Evolutionary conservation across 352 stramenopile species (phyloP), one percentile per base, ranked within the genome.

Genomic region (Globisporangium cederbergense): DNA sequence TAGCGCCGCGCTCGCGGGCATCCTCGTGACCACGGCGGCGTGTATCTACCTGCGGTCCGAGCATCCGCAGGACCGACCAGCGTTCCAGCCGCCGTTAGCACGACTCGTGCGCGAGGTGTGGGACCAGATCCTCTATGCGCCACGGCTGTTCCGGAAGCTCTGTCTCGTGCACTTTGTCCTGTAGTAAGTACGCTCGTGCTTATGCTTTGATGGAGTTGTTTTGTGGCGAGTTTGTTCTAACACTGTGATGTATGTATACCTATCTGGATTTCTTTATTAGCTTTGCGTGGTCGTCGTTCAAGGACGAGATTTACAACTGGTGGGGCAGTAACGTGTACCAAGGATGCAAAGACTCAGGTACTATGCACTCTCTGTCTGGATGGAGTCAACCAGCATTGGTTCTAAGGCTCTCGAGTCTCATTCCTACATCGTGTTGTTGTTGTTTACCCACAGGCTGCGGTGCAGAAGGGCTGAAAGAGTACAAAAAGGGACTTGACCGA

Each of bases 221-320:
- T 28, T 5, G 18, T 25, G 34, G 28, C 32, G 22, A 46, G 1
- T 22, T 30, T 50, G 1, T 20, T 38, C 34, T 40, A 13, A 55
- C 50, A 58, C 3, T 55, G 6, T 6, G n/a, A 6, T n/a, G 4
- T 8, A 36, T 25, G 4, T 38, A 40, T 11, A 47, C 4, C 14
- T 28, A 4, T 25, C 10, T 65, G 20, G 1, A 49, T 50, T 20
- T 55, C 30, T 3, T 16, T 6, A 22, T 43, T 46, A 89, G 79
- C 65, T 91, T 89, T 45, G 82, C 81, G 10, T 93, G 81, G 81
- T 77, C 74, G 20, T 74, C 80, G n/a, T 93, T 93, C 32, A 81
- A 81, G 47, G 79, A 89, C 60, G 79, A 89, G 62, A 79, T 81
- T 45, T 93, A 84, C 64, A 75, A 78, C 45, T 93, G 84, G 84